A percentile compares a stretch with the other conserved stretches of the same genome.
phyloP scores from a whole-genome alignment of 192 early-diverging fungal genomes.

The Coemansia guatemalensis region DNA sequence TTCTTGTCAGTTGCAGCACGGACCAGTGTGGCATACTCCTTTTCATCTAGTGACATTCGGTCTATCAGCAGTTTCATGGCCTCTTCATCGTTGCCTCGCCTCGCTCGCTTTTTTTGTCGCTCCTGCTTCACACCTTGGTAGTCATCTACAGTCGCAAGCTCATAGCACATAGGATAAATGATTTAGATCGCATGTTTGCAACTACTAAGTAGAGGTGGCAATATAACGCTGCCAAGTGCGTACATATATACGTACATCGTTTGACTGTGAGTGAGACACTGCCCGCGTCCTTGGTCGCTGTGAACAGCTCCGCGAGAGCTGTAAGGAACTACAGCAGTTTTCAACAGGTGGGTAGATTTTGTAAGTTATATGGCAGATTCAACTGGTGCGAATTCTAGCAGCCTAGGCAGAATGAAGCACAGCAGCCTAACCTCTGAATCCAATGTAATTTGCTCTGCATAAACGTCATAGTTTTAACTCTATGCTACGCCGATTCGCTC shows the following conservation, averaged over 20 bases:
- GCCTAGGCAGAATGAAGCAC: not conserved
- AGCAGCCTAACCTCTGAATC: not conserved
- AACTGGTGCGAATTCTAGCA: not conserved
- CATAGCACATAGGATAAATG: not conserved
- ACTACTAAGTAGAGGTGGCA: not conserved
- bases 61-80: slow-evolving; percentile 36
- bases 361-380: not conserved
- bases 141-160: slow-evolving; percentile 19
- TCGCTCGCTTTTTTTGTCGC: slow-evolving; percentile 36
- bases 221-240: not conserved
- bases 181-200: not conserved
- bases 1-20: slow-evolving; percentile 40
- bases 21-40: slow-evolving; percentile 43
- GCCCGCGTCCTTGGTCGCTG: slow-evolving; percentile 36
- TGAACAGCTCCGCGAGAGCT: slow-evolving; percentile 36
- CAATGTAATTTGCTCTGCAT: not conserved
- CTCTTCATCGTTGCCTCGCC: slow-evolving; percentile 17
- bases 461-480: not conserved
- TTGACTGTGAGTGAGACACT: slow-evolving; percentile 37
- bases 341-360: not conserved
- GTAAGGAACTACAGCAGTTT: slow-evolving; percentile 37
- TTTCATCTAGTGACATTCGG: slow-evolving; percentile 35
- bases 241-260: slow-evolving; percentile 25
- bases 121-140: slow-evolving; percentile 35
- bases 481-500: not conserved